phyloP scores from a whole-genome alignment of 306 rosid genomes.

The Gastrolobium villosum region DNA sequence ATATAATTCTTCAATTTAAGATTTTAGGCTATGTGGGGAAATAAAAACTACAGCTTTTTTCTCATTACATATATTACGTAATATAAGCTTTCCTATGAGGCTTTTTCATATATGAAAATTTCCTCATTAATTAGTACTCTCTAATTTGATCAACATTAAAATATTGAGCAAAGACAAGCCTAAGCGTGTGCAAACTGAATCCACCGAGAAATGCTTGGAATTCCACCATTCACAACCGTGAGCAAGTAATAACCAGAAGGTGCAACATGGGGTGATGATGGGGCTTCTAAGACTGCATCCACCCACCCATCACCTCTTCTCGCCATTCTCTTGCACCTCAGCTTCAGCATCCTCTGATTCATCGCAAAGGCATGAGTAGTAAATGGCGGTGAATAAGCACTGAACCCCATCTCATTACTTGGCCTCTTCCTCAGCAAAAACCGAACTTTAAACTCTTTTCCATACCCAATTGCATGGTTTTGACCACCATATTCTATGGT shows the following conservation, averaged over 20 bases:
- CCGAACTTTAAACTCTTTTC: constrained; percentile 60
- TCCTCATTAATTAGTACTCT: neutral
- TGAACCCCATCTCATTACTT: constrained; percentile 53
- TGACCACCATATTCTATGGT: constrained; percentile 43
- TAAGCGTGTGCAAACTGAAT: constrained; percentile 55
- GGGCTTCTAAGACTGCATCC: constrained; percentile 66
- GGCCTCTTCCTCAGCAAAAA: constrained; percentile 52
- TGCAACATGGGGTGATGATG: constrained; percentile 72
- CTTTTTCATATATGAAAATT: neutral
- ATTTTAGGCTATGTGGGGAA: neutral
- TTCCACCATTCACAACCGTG: constrained; percentile 68
- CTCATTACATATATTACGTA: neutral
- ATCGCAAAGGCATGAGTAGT: constrained; percentile 77
- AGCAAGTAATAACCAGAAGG: constrained; percentile 80
- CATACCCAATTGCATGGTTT: constrained; percentile 54
- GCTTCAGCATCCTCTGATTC: constrained; percentile 83
- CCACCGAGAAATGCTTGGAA: constrained; percentile 80
- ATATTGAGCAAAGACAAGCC: constrained; percentile 1
- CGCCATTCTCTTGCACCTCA: constrained; percentile 54
- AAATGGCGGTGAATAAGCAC: constrained; percentile 76
- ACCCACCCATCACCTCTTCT: constrained; percentile 51
- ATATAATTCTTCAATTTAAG: neutral
- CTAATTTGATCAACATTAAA: neutral
- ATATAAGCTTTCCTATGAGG: neutral
- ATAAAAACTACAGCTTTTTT: neutral